Evolutionary conservation across 2,329 filamentous ascomycete genomes (phyloP).

Genomic region (Tympanopsis confertula): DNA sequence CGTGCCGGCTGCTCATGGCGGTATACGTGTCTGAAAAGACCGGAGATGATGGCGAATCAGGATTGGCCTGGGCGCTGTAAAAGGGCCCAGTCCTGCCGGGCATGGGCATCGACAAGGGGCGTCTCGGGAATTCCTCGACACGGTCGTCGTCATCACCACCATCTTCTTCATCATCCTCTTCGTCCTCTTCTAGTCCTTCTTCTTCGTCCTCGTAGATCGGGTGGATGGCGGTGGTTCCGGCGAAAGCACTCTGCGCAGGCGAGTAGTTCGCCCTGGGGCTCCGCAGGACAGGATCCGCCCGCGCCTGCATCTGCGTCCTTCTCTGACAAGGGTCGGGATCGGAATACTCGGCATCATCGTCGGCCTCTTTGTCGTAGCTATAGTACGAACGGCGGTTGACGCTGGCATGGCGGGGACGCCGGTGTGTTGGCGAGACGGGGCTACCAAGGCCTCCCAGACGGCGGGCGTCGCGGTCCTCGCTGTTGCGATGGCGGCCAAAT

Average conservation of each 20-base stretch:
- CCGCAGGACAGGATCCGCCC: background rate
- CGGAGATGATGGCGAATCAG: too few relatives aligned
- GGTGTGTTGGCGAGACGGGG: too few relatives aligned
- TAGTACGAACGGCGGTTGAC: too few relatives aligned
- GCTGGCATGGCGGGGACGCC: background rate
- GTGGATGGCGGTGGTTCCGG: slow-evolving; percentile 27
- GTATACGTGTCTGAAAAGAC: too few relatives aligned
- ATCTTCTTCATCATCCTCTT: slow-evolving; percentile 7
- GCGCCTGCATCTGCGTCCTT: background rate
- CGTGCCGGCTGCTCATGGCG: too few relatives aligned
- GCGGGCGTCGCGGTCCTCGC: slow-evolving; percentile 10
- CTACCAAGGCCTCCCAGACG: background rate
- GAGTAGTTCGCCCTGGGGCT: background rate
- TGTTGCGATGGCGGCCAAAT: slow-evolving; percentile 22
- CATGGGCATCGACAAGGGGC: too few relatives aligned
- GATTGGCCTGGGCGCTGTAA: too few relatives aligned
- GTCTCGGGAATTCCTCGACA: too few relatives aligned
- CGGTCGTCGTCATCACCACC: slow-evolving; percentile 14
- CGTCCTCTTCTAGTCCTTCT: slow-evolving; percentile 20
- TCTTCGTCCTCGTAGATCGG: slow-evolving; percentile 49
- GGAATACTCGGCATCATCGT: too few relatives aligned
- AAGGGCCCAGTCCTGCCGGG: too few relatives aligned
- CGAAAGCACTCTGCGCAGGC: slow-evolving; percentile 10
- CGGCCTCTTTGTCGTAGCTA: too few relatives aligned
- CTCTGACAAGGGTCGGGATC: too few relatives aligned